Conservation (phyloP, 768 basidiomycete genomes). For the Leccinellum luteum region DNA sequence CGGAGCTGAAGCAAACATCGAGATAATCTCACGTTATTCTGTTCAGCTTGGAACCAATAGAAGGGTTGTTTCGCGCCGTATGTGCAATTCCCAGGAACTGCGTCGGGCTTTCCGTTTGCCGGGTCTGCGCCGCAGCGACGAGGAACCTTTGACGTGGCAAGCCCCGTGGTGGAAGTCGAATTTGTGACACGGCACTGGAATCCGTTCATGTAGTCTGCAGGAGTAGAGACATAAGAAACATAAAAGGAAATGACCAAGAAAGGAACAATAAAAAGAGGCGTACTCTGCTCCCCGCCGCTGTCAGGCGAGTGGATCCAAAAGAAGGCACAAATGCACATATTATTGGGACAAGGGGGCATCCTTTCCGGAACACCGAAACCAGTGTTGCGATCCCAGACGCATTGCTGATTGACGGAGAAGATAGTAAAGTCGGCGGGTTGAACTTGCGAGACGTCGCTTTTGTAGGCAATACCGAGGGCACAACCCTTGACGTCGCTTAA, state of each 20-base stretch:
- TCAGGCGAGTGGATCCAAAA: conserved; percentile 69
- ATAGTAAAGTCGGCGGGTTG: conserved; percentile 68
- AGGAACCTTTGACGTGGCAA: conserved; percentile 58
- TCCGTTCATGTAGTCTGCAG: conserved; percentile 68
- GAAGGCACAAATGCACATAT: conserved; percentile 67
- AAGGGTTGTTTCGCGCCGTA: conserved; percentile 69
- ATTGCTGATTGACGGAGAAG: conserved; percentile 74
- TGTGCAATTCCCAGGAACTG: conserved; percentile 62
- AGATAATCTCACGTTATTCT: conserved; percentile 51
- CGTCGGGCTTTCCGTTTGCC: conserved; percentile 39
- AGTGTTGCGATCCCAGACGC: conserved; percentile 70
- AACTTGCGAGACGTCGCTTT: conserved; percentile 52
- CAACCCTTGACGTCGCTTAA: conserved; percentile 58
- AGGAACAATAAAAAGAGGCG: conserved; percentile 18
- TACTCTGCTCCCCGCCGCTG: conserved; percentile 64
- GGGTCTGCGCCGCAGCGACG: conserved; percentile 65
- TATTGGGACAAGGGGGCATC: conserved; percentile 67
- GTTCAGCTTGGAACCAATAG: conserved; percentile 65
- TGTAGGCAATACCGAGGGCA: conserved; percentile 75
- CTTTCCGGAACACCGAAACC: conserved; percentile 63
- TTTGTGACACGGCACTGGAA: conserved; percentile 64
- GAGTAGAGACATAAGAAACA: not conserved
- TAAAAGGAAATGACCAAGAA: not conserved
- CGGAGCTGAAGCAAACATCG: not conserved
- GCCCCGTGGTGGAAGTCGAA: conserved; percentile 47